Evolutionary conservation across 1,284 basidiomycete species (phyloP), one percentile per base, ranked within the genome.

Genomic region (Cryptococcus maquisensis): DNA sequence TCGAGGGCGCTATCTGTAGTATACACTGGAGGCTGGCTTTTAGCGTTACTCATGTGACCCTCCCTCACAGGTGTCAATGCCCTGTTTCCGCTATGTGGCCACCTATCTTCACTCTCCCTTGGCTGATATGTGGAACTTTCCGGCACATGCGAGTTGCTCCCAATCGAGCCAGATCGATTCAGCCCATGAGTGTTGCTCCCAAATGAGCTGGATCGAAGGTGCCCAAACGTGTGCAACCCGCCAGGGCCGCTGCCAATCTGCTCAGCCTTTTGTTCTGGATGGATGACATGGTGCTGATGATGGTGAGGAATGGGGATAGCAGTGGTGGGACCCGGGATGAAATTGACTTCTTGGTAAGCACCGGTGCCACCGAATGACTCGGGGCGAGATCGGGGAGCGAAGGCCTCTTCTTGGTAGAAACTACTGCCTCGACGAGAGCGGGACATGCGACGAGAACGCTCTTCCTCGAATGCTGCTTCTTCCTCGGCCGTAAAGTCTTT

Each of bases 401-500:
- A 32, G 28, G 52, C 39, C 7, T 49, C 37, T 24, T 56, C 55
- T 10, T 53, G 55, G 18, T 40, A 26, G 21, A 58, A 54, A 45
- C 55, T 50, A 16, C 56, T 61, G 10, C 49, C 58, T 48, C 62
- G 56, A 38, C 68, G 59, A 24, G 67, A 65, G 10, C 65, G 42
- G 10, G n/a, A 18, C 16, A n/a, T 18, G 32, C 70, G 60, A 3
- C 69, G 61, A 10, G 67, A 68, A n/a, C 62, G 52, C 43, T 69
- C 65, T 48, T 71, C 70, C 32, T 73, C 71, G 23, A 71, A 64
- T 0, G 59, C 67, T 8, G 63, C 55, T 50, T 73, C 72, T 52
- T 77, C 74, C 3, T 63, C 61, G 5, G 60, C 61, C 13, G 67
- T 71, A 42, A 76, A 71, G 52, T 75, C 73, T 28, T 65, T 69